Evolutionary conservation across 2,329 filamentous ascomycete species (phyloP), one percentile per base, ranked within the genome.

Genomic region (Fusarium scirpi): DNA sequence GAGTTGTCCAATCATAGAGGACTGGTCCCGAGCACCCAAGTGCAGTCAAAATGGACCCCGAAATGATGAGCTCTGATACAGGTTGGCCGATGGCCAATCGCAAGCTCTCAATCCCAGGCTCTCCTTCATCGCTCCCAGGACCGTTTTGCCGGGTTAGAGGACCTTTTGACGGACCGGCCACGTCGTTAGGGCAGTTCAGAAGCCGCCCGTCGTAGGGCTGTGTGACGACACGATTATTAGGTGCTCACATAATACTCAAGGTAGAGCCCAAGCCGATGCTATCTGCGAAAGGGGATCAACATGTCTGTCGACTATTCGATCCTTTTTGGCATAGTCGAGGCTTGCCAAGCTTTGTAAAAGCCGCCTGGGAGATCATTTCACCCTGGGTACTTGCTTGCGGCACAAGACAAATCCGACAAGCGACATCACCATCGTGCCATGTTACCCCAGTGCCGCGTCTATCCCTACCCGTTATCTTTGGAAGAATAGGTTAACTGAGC

Each of bases 141-240:
- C 59, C 71, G 67, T 70, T 63, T 61, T 71, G 47, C 62, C 58
- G 58, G 63, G 59, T 52, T 47, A 59, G 60, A 62, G 53, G 62
- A 70, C 62, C 62, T 70, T 70, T 67, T 69, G 69, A 55, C 68
- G 70, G 70, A 62, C 68, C 69, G 71, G 72, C 68, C 65, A 71
- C 24, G 57, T 51, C 47, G 49, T 65, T 75, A 51, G 54, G 22
- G 24, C 44, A 54, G 32, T 68, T 63, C 59, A 63, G 57, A 62
- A 59, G 59, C 45, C 71, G 62, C 62, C 61, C 29, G 69, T 74
- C 73, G 71, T 77, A 77, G 75, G 75, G 75, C 75, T 77, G 75
- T 77, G 74, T 76, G 74, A 74, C 72, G 72, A 76, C 66, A 74
- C 45, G 24, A 62, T 48, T 52, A 54, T 32, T 53, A 53, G 49